Base-by-base conservation (phyloP, 306 rosid species). In the Fragaria vesca region DNA sequence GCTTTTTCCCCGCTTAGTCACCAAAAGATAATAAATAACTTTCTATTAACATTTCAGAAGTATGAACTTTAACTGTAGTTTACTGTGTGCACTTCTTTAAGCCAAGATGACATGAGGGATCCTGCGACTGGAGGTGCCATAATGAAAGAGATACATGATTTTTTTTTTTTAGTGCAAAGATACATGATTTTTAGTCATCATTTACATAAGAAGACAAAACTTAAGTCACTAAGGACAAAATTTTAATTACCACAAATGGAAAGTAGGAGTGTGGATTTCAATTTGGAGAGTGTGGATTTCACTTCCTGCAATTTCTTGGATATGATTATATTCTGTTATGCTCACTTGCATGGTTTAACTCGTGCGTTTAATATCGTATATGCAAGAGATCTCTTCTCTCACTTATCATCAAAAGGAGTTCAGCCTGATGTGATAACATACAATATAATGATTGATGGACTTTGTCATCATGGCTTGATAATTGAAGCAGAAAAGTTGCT, bases 81-180 rank as follows among this genome's bases (percentile, higher is more conserved):
- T 48, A 32, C 34, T 32, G 34, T 32, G 34, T 32, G 61, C 67
- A 58, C 67, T 28, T 26, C 28, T 12, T 15, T 12, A 26, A 20
- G 12, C 15, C 6, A 48, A 71, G 45, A 6, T 58, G 58, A 61
- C 17, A 3, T 45, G 51, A 24, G 54, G 51, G 3, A 34, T 45
- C 51, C 60, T 43, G 71, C 60, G 45, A 58, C 21, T 65, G 47
- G 61, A 61, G 43, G 76, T 43, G 62, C 66, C 66, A 30, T 65
- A 32, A 65, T 43, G 47, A 15, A 45, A 62, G 46, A 66, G 38
- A 18, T 43, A 42, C 18, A 10, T 32, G 28, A 34, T n/a, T 48
- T 42, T n/a, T 17, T 18, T 38, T 38, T 81, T 77, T 18, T 60
- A 57, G 47, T 61, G 34, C 45, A 11, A 47, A 50, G 42, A 38